Evolutionary conservation across 148 eudicot species (phyloP).

Genomic region (Chenopodium suecicum): DNA sequence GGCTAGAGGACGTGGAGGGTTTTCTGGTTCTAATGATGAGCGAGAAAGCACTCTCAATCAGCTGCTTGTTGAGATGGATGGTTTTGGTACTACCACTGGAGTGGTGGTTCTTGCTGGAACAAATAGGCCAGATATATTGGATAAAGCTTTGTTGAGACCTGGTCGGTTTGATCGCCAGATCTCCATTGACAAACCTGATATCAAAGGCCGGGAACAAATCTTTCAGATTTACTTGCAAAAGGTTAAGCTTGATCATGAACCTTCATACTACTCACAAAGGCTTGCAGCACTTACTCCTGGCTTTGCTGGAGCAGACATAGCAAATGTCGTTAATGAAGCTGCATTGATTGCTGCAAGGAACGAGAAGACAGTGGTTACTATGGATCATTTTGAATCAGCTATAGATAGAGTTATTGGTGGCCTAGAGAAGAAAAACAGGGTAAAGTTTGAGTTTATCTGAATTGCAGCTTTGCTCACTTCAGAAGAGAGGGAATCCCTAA

Average conservation of each 20-base stretch:
- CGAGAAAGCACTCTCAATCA: constrained; percentile 88
- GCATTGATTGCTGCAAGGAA: constrained; percentile 85
- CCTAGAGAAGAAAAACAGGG: constrained; percentile 89
- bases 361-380: constrained; percentile 44
- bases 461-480: background rate
- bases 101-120: constrained; percentile 95
- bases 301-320: constrained; percentile 94
- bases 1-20: constrained; percentile 82
- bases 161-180: constrained; percentile 88
- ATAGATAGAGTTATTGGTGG: constrained; percentile 90
- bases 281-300: constrained; percentile 93
- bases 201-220: constrained; percentile 88
- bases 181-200: constrained; percentile 80
- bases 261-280: constrained; percentile 71
- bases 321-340: constrained; percentile 92
- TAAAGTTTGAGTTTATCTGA: constrained; percentile 12
- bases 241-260: constrained; percentile 75
- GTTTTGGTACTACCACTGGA: constrained; percentile 81
- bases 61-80: constrained; percentile 94
- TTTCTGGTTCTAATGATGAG: constrained; percentile 81
- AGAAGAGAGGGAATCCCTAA: background rate
- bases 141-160: constrained; percentile 87
- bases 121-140: constrained; percentile 80
- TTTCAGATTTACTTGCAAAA: constrained; percentile 78
- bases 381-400: constrained; percentile 87